Evolutionary conservation across 75 land plant species (phyloP).

Genomic region (Selaginella tamariscina): DNA sequence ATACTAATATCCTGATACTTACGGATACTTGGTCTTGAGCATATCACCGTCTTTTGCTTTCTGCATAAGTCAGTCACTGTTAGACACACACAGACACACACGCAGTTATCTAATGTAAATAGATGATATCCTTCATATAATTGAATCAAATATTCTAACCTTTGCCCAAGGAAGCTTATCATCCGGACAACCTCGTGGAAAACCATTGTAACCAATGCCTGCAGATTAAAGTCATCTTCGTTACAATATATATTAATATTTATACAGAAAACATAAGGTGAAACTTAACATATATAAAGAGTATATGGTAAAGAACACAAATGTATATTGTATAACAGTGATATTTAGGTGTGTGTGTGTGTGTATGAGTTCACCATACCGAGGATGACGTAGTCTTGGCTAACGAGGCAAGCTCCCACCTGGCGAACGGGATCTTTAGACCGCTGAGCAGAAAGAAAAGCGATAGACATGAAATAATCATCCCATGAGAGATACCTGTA

Average conservation of each 20-base stretch:
- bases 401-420: conserved; percentile 97
- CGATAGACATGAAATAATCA: conserved; percentile 97
- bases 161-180: conserved; percentile 97
- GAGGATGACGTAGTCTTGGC: conserved; percentile 72
- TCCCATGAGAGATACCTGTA: conserved; percentile 88
- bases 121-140: not conserved
- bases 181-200: conserved; percentile 96
- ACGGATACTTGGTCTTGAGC: conserved; percentile 1
- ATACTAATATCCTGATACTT: no score
- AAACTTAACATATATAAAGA: not conserved
- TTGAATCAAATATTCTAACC: conserved; percentile 29
- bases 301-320: not conserved
- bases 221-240: not conserved
- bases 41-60: not conserved
- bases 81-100: no score
- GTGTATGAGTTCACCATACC: conserved; percentile 38
- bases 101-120: not conserved
- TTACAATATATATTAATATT: not conserved
- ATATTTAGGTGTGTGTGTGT: not conserved
- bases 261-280: not conserved
- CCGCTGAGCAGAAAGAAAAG: conserved; percentile 78
- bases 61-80: no score
- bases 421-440: conserved; percentile 97
- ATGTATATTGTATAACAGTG: not conserved
- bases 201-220: conserved; percentile 98